Conservation (phyloP, 352 stramenopile species). For the Phytopythium litorale region DNA sequence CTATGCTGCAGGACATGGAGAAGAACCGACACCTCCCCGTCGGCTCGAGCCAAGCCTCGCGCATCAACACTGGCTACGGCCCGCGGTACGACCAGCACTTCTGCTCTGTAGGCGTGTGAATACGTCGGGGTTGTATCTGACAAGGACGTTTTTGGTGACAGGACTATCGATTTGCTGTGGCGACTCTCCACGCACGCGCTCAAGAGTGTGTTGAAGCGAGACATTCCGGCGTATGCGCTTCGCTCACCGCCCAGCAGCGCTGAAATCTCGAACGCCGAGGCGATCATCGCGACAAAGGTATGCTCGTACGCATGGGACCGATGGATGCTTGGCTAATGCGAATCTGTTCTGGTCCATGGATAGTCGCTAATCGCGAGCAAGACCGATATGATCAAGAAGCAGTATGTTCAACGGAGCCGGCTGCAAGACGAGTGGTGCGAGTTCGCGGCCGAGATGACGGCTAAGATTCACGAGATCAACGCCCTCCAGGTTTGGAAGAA, state of each 20-base stretch:
- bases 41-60: slow-evolving; percentile 46
- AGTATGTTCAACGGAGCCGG: slow-evolving; percentile 26
- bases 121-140: not conserved
- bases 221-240: slow-evolving; percentile 15
- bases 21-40: slow-evolving; percentile 34
- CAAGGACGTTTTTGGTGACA: slow-evolving; percentile 1
- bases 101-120: not conserved
- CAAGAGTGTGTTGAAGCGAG: slow-evolving; percentile 19
- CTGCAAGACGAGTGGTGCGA: slow-evolving; percentile 42
- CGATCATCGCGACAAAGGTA: slow-evolving; percentile 18
- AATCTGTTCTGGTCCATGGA: not conserved
- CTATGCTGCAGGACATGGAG: slow-evolving; percentile 38
- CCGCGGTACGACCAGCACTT: slow-evolving; percentile 19
- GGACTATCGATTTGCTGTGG: slow-evolving; percentile 53
- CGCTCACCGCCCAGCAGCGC: not conserved
- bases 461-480: slow-evolving; percentile 33
- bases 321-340: not conserved
- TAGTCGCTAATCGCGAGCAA: slow-evolving; percentile 44
- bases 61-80: slow-evolving; percentile 47
- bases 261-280: slow-evolving; percentile 5
- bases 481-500: slow-evolving; percentile 19
- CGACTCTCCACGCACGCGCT: slow-evolving; percentile 39
- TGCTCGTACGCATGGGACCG: not conserved
- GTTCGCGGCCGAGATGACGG: slow-evolving; percentile 25
- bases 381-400: slow-evolving; percentile 31